A percentile compares a stretch with the other conserved stretches of the same genome.
These are phyloP conservation scores for Moniliella sp. DNA, from an alignment of 1,284 basidiomycete species.

Conservation along the genomic window DNA sequence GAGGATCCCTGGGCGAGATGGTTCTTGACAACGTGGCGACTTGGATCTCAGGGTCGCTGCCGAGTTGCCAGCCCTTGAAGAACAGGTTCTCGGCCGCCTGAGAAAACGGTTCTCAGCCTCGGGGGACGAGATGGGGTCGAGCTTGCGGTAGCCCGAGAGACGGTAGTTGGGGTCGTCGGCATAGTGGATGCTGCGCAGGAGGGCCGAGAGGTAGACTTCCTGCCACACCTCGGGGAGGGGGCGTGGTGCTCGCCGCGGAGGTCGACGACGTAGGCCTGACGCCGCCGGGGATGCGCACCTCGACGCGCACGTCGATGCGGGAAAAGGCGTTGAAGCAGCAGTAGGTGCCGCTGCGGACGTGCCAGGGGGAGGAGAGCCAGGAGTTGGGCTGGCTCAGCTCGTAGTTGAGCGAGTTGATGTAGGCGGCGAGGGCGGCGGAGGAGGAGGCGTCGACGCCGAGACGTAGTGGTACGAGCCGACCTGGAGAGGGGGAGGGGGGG, in stretches of 20 bases:
- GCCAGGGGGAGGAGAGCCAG: conserved; percentile 87
- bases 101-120: conserved; percentile 78
- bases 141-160: conserved; percentile 75
- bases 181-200: conserved; percentile 75
- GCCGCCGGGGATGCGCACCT: conserved; percentile 92
- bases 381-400: conserved; percentile 70
- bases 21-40: conserved; percentile 94
- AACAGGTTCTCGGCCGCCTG: conserved; percentile 77
- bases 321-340: conserved; percentile 98
- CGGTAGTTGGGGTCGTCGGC: conserved; percentile 80
- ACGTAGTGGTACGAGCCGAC: conserved; percentile 37
- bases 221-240: conserved; percentile 80
- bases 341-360: conserved; percentile 76
- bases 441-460: conserved; percentile 93
- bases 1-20: conserved; percentile 83
- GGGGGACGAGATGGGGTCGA: conserved; percentile 73
- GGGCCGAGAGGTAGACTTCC: conserved; percentile 81
- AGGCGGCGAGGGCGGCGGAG: conserved; percentile 84
- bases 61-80: conserved; percentile 81
- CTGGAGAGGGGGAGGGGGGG: conserved; percentile 2
- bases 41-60: conserved; percentile 92
- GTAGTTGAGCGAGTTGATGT: conserved; percentile 90
- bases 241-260: conserved; percentile 74
- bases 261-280: conserved; percentile 84
- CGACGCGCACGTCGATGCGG: conserved; percentile 80